Conservation (phyloP, 257 asterid species). For the Primulina eburnea region DNA sequence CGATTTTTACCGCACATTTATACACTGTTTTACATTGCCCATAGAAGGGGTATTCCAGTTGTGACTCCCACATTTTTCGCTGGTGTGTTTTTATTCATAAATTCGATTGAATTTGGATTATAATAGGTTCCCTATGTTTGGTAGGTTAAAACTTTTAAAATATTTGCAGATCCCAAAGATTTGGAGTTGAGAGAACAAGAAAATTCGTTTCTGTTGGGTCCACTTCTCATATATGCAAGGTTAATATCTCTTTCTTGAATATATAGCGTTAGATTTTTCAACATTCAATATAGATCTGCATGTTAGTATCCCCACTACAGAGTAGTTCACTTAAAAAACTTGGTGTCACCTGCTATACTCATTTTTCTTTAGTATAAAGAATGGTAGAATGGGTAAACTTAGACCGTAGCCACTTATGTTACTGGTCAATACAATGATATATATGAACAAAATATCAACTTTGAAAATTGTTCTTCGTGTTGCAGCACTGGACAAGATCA, state of each 20-base stretch:
- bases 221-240: conserved; percentile 87
- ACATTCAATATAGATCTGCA: background rate
- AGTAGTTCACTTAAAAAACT: background rate
- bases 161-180: conserved; percentile 70
- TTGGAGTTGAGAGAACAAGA: conserved; percentile 73
- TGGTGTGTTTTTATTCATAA: conserved; percentile 43
- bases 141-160: conserved; percentile 3
- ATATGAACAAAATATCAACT: background rate
- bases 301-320: background rate
- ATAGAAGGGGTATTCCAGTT: conserved; percentile 77
- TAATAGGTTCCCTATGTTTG: conserved; percentile 9
- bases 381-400: background rate
- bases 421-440: background rate
- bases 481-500: conserved; percentile 63
- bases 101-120: conserved; percentile 18
- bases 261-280: conserved; percentile 4
- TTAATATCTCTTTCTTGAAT: conserved; percentile 28
- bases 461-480: conserved; percentile 21
- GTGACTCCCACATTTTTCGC: conserved; percentile 79
- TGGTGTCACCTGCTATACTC: conserved; percentile 6
- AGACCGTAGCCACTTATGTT: background rate
- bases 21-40: conserved; percentile 85
- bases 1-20: conserved; percentile 86
- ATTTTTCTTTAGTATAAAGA: background rate
- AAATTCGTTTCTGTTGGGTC: conserved; percentile 83